phyloP scores from a whole-genome alignment of 1,284 basidiomycete genomes.

The Pascua sp. region DNA sequence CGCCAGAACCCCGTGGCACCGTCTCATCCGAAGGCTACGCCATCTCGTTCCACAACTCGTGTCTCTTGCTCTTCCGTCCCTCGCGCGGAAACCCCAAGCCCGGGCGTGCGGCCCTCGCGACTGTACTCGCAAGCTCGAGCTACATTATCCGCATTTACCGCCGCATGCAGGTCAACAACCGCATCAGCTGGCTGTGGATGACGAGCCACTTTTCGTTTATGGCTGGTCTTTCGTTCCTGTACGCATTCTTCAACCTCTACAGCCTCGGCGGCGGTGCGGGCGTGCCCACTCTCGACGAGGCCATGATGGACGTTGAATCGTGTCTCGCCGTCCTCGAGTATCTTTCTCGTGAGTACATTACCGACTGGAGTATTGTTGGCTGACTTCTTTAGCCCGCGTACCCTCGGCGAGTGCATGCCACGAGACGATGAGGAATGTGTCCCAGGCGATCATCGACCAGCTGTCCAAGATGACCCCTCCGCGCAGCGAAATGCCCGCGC shows the following conservation, averaged over 20 bases:
- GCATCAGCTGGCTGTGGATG: constrained; percentile 52
- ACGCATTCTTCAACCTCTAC: constrained; percentile 50
- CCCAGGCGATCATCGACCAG: constrained; percentile 45
- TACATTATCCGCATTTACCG: constrained; percentile 51
- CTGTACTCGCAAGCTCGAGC: constrained; percentile 48
- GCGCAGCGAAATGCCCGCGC: constrained; percentile 15
- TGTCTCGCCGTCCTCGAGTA: constrained; percentile 48
- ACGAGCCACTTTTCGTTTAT: constrained; percentile 48
- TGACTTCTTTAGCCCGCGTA: constrained; percentile 37
- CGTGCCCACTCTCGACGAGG: constrained; percentile 47
- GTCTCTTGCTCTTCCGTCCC: constrained; percentile 49
- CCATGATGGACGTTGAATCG: constrained; percentile 48
- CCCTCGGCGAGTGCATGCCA: constrained; percentile 48
- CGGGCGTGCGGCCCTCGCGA: constrained; percentile 42
- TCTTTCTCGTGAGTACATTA: constrained; percentile 42
- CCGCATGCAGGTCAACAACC: constrained; percentile 49
- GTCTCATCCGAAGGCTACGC: constrained; percentile 49
- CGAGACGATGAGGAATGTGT: constrained; percentile 46
- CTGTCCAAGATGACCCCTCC: constrained; percentile 34
- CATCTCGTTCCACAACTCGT: constrained; percentile 51
- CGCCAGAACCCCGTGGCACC: constrained; percentile 48
- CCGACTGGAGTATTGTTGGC: not conserved
- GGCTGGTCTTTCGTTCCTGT: constrained; percentile 51
- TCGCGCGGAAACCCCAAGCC: constrained; percentile 50
- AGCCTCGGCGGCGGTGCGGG: constrained; percentile 45